Evolutionary conservation across 2,329 filamentous ascomycete genomes (phyloP).

Genomic region (Cytospora schulzeri): DNA sequence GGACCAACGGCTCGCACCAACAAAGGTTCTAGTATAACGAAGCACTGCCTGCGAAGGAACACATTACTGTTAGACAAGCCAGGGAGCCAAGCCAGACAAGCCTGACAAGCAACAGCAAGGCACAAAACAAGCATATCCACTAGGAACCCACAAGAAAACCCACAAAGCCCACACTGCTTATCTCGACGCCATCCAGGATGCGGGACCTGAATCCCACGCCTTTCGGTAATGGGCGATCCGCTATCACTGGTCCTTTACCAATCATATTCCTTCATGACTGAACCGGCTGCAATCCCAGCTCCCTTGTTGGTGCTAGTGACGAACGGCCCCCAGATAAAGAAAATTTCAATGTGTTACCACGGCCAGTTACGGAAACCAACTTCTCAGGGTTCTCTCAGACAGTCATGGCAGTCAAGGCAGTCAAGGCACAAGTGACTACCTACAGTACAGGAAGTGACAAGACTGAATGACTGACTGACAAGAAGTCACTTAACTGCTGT

Average conservation of each 20-base stretch:
- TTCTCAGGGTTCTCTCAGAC: too few species aligned
- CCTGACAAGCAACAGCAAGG: not conserved
- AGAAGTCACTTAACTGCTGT: too few species aligned
- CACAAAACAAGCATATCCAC: not conserved
- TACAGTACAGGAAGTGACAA: too few species aligned
- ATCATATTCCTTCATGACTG: not conserved
- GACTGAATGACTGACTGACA: too few species aligned
- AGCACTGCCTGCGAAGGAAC: too few species aligned
- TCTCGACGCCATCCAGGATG: slow-evolving; percentile 15
- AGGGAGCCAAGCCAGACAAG: too few species aligned
- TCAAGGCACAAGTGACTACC: too few species aligned
- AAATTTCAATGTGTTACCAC: slow-evolving; percentile 11
- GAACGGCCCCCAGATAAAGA: slow-evolving; percentile 19
- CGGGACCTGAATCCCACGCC: not conserved
- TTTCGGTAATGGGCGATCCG: slow-evolving; percentile 3
- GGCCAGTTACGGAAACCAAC: not conserved
- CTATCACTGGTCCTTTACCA: slow-evolving; percentile 15
- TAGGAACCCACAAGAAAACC: not conserved
- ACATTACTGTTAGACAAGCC: too few species aligned
- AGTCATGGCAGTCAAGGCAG: not conserved
- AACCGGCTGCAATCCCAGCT: not conserved
- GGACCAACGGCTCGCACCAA: too few species aligned
- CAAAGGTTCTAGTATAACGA: too few species aligned
- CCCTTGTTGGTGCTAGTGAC: slow-evolving; percentile 6
- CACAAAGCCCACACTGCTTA: slow-evolving; percentile 14